Percentiles rank a stretch among this genome's conserved stretches.
Conservation (phyloP, 1,139 yeast genomes). For the Yamadazyma jaroonii region DNA sequence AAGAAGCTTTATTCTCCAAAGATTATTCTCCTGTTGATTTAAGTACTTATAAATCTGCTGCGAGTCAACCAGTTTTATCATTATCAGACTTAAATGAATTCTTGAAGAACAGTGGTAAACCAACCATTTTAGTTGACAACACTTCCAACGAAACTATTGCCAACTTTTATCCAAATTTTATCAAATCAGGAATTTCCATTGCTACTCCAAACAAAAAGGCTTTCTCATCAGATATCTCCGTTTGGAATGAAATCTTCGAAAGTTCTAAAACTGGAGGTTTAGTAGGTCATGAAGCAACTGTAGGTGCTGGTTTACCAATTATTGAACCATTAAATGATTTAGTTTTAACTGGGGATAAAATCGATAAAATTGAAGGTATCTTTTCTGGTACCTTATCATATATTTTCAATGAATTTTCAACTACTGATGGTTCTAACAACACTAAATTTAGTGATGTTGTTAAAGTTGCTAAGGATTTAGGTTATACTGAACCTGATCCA, state of each 20-base stretch:
- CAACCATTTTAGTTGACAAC: conserved; percentile 87
- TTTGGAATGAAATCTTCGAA: conserved; percentile 76
- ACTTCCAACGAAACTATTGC: conserved; percentile 84
- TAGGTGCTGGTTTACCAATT: conserved; percentile 97
- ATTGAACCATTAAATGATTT: conserved; percentile 85
- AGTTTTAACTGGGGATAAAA: conserved; percentile 87
- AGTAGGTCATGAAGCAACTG: conserved; percentile 98
- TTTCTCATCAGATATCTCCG: conserved; percentile 71
- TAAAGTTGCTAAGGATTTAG: conserved; percentile 78
- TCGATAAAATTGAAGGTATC: conserved; percentile 90
- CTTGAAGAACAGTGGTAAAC: conserved; percentile 64
- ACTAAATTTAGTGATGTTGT: conserved; percentile 89
- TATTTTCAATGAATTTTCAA: conserved; percentile 89
- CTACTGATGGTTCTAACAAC: conserved; percentile 52
- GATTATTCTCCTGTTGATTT: conserved; percentile 73
- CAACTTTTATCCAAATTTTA: conserved; percentile 67
- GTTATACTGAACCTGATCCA: conserved; percentile 99
- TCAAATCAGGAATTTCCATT: conserved; percentile 78
- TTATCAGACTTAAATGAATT: conserved; percentile 58
- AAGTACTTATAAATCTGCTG: conserved; percentile 55
- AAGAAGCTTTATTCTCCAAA: conserved; percentile 61
- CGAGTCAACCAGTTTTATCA: conserved; percentile 48
- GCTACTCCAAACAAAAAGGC: conserved; percentile 99
- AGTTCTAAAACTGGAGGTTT: conserved; percentile 63
- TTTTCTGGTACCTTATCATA: conserved; percentile 96